Percentiles rank a stretch among this genome's conserved stretches.
These are phyloP conservation scores for Bipolaris zeicola DNA, from an alignment of 2,329 filamentous ascomycete species.

Conservation along the genomic window DNA sequence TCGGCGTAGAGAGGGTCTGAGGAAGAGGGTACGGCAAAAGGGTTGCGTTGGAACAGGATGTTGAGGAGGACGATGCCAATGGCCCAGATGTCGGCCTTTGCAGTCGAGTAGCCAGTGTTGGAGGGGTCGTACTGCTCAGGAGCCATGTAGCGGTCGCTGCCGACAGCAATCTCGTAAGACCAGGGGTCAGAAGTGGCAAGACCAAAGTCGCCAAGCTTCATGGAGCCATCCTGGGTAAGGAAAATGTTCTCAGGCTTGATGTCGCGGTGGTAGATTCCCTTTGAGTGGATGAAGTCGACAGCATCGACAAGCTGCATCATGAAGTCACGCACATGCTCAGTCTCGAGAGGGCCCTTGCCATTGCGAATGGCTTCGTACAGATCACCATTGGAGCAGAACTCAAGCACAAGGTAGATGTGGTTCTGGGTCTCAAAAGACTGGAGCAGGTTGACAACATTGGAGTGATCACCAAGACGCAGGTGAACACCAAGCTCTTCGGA, in stretches of 20 bases:
- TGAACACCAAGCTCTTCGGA: constrained; percentile 84
- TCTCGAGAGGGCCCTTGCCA: constrained; percentile 86
- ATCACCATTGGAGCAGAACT: constrained; percentile 94
- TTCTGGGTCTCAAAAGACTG: constrained; percentile 90
- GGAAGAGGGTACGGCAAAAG: constrained; percentile 87
- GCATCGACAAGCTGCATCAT: constrained; percentile 94
- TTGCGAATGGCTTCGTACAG: constrained; percentile 95
- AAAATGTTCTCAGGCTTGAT: constrained; percentile 99
- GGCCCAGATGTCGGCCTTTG: constrained; percentile 94
- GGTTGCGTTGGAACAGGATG: constrained; percentile 94
- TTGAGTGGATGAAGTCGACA: constrained; percentile 86
- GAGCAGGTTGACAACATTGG: constrained; percentile 92
- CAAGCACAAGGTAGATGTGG: constrained; percentile 89
- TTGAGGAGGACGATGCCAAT: constrained; percentile 96
- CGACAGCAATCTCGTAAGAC: constrained; percentile 91
- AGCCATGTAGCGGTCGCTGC: constrained; percentile 98
- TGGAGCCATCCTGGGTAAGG: constrained; percentile 78
- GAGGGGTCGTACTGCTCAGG: constrained; percentile 95
- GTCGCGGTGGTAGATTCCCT: constrained; percentile 93
- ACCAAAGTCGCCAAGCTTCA: constrained; percentile 98
- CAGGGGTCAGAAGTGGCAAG: constrained; percentile 86
- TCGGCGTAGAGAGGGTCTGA: constrained; percentile 93
- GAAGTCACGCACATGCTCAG: constrained; percentile 94
- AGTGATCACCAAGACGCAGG: constrained; percentile 75
- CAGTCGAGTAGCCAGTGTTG: constrained; percentile 86